Conservation (phyloP, 495 filamentous ascomycete genomes). For the Penicillium daleae region DNA sequence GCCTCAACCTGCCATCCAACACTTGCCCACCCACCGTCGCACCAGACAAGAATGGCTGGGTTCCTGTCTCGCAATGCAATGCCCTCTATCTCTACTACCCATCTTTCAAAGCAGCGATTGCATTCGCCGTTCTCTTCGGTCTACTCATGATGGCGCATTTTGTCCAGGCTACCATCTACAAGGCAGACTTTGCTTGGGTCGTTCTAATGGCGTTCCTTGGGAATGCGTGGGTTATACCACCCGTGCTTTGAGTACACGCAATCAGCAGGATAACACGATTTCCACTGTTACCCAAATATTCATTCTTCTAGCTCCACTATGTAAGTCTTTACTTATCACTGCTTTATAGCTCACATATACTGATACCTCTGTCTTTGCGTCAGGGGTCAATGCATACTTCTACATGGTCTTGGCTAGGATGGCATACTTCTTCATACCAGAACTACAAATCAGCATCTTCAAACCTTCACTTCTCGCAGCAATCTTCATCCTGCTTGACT, state of each 20-base stretch:
- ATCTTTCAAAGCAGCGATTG: neutral
- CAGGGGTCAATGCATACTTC: neutral
- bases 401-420: neutral
- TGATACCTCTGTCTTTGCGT: neutral
- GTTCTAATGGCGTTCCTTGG: neutral
- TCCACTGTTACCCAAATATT: neutral
- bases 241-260: neutral
- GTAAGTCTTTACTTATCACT: neutral
- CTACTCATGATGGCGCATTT: neutral
- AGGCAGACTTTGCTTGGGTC: neutral
- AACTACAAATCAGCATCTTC: neutral
- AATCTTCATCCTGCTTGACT: neutral
- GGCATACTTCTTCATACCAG: neutral
- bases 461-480: neutral
- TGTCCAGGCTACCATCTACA: neutral
- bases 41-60: conserved; percentile 1
- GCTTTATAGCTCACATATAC: neutral
- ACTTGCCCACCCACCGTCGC: neutral
- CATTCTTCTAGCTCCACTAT: neutral
- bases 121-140: neutral
- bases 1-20: neutral
- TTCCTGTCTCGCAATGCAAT: neutral
- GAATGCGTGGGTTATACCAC: neutral
- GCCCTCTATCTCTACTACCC: conserved; percentile 1
- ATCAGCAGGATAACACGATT: neutral